These are phyloP conservation scores for Choanephora cucurbitarum DNA, from an alignment of 371 early-diverging fungal species.

Conservation along the genomic window DNA sequence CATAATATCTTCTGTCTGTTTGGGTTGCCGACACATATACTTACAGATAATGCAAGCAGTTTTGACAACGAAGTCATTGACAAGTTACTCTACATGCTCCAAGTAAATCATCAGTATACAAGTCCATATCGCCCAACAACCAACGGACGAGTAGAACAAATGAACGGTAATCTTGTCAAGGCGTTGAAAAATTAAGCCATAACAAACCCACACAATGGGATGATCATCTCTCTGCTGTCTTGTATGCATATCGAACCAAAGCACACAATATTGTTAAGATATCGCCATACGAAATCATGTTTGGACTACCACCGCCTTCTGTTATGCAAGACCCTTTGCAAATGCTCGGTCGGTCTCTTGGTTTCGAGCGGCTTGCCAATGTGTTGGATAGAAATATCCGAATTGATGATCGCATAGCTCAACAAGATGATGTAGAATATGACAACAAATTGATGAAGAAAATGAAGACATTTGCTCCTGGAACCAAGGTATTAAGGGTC, in stretches of 20 bases:
- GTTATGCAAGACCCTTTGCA: neutral
- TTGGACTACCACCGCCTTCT: neutral
- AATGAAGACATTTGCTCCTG: neutral
- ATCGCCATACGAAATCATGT: conserved; percentile 7
- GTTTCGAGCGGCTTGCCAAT: neutral
- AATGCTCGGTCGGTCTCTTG: neutral
- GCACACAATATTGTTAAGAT: neutral
- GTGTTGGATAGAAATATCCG: conserved; percentile 1
- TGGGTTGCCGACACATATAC: conserved; percentile 33
- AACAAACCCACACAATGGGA: conserved; percentile 3
- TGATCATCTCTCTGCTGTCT: neutral
- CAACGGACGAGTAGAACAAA: conserved; percentile 21
- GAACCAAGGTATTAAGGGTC: neutral
- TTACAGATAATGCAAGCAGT: too few relatives aligned
- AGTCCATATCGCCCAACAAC: conserved; percentile 21
- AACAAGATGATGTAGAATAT: too few relatives aligned
- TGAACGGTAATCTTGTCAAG: conserved; percentile 19
- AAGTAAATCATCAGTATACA: conserved; percentile 7
- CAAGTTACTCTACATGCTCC: neutral
- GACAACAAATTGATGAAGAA: too few relatives aligned
- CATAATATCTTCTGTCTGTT: conserved; percentile 30
- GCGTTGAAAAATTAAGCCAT: conserved; percentile 7
- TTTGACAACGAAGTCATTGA: conserved; percentile 8
- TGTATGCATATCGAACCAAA: conserved; percentile 13
- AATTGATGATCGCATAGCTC: conserved; percentile 1